phyloP scores from a whole-genome alignment of 768 basidiomycete genomes.

The Steccherinum ochraceum region DNA sequence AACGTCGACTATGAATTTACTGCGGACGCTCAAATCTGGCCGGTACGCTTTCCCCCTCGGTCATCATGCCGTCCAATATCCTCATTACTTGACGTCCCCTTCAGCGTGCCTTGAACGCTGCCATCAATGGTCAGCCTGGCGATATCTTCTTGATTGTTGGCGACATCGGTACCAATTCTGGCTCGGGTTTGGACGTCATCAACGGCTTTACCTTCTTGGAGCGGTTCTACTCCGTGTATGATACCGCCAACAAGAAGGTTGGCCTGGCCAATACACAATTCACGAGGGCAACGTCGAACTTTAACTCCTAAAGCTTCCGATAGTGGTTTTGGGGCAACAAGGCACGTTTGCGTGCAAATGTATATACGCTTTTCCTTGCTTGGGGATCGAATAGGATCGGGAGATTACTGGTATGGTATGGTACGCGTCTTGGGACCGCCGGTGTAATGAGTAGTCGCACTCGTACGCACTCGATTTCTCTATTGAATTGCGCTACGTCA shows the following conservation, averaged over 20 bases:
- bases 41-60: conserved; percentile 47
- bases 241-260: conserved; percentile 49
- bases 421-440: no score
- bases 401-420: no score
- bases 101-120: conserved; percentile 15
- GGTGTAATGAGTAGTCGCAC: no score
- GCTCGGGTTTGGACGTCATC: conserved; percentile 21
- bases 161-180: conserved; percentile 14
- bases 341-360: background rate
- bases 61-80: background rate
- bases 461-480: background rate
- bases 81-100: background rate
- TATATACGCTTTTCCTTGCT: background rate
- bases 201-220: conserved; percentile 21
- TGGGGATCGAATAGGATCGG: no score
- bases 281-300: conserved; percentile 41
- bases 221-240: conserved; percentile 38
- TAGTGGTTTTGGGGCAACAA: background rate
- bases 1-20: conserved; percentile 50
- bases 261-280: conserved; percentile 48
- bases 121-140: conserved; percentile 16
- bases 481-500: no score
- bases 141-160: conserved; percentile 17
- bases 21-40: conserved; percentile 67
- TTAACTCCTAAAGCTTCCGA: background rate